A percentile compares a stretch with the other conserved stretches of the same genome.
Evolutionary conservation across 2,329 filamentous ascomycete genomes (phyloP).

Genomic region (Paraphaeosphaeria minitans): DNA sequence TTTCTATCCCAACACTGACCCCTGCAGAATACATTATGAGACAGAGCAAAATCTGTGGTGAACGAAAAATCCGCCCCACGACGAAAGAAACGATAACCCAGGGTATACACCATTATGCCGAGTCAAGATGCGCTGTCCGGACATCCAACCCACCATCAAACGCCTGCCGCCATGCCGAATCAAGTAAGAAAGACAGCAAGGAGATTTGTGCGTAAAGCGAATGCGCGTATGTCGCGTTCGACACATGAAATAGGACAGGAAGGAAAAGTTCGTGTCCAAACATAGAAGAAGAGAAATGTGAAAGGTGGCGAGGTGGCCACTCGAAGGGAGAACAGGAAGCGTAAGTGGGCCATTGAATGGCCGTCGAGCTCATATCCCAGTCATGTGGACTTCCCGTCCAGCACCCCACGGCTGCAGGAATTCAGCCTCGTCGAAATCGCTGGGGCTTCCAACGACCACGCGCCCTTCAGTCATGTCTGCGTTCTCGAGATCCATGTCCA

Average conservation of each 20-base stretch:
- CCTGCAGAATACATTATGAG: slow-evolving; percentile 4
- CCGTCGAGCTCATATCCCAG: slow-evolving; percentile 32
- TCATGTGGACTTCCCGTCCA: slow-evolving; percentile 39
- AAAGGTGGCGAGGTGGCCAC: background rate
- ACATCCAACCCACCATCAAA: background rate
- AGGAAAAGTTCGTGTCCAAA: background rate
- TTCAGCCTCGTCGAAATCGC: slow-evolving; percentile 71
- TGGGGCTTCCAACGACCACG: slow-evolving; percentile 43
- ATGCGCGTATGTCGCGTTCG: background rate
- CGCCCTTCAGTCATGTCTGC: slow-evolving; percentile 40
- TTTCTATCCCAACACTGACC: background rate
- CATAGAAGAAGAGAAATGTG: background rate
- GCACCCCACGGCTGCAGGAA: slow-evolving; percentile 54
- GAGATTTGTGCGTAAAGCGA: background rate
- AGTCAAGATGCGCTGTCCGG: background rate
- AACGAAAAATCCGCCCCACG: background rate
- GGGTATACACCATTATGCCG: slow-evolving; percentile 7
- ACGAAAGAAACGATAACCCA: background rate
- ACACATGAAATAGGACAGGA: background rate
- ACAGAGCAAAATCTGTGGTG: background rate
- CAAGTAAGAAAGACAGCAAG: background rate
- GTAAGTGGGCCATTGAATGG: background rate
- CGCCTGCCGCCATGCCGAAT: background rate
- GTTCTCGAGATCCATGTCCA: slow-evolving; percentile 42
- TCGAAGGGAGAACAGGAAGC: background rate